Evolutionary conservation across 805 yeast genomes (phyloP).

Genomic region (Hagleromyces aurorensis): DNA sequence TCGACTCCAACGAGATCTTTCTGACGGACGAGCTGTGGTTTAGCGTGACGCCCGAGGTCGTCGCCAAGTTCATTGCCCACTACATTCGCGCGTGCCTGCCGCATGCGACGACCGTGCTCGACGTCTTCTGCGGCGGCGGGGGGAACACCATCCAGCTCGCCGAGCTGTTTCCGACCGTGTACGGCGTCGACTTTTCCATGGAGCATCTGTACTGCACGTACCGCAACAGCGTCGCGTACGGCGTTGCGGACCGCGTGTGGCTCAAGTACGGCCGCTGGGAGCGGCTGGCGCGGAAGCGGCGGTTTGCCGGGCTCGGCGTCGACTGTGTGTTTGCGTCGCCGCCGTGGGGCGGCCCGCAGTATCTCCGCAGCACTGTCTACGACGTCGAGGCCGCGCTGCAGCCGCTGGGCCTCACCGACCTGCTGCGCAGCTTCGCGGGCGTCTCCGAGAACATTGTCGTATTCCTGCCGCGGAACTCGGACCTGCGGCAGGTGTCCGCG

Average conservation of each 20-base stretch:
- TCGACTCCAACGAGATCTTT: conserved; percentile 53
- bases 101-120: conserved; percentile 42
- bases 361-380: conserved; percentile 36
- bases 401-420: conserved; percentile 42
- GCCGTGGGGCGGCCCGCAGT: conserved; percentile 82
- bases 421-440: conserved; percentile 37
- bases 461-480: conserved; percentile 56
- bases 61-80: conserved; percentile 55
- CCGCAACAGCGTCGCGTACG: conserved; percentile 61
- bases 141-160: conserved; percentile 80
- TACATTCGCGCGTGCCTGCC: conserved; percentile 47
- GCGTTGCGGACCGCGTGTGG: conserved; percentile 44
- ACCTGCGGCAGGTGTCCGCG: conserved; percentile 42
- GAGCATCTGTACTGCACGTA: conserved; percentile 57
- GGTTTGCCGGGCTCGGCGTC: conserved; percentile 15
- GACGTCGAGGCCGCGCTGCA: conserved; percentile 37
- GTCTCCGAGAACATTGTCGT: conserved; percentile 44
- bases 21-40: conserved; percentile 75
- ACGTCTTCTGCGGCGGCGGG: conserved; percentile 82
- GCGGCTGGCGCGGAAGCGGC: conserved; percentile 14
- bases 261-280: conserved; percentile 42
- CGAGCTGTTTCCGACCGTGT: conserved; percentile 42
- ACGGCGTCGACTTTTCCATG: conserved; percentile 55
- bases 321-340: conserved; percentile 63
- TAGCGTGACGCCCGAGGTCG: conserved; percentile 76